Conservation (phyloP, 306 rosid genomes). For the Mimosa bimucronata region DNA sequence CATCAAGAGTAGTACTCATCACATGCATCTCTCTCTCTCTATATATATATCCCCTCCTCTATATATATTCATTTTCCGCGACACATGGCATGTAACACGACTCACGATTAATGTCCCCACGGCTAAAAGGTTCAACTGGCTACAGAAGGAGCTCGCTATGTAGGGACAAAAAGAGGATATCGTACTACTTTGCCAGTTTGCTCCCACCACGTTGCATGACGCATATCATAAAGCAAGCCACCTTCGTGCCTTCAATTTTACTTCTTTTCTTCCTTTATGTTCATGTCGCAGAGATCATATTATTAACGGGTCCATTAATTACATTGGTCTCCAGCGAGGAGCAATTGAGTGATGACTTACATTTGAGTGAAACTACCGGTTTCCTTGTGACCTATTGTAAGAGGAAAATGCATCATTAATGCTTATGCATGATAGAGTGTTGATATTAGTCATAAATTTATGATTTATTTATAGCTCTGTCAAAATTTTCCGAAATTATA, state of each 20-base stretch:
- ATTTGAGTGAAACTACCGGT: neutral
- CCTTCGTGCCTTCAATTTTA: conserved; percentile 15
- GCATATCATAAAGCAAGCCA: conserved; percentile 42
- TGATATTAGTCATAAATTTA: no score
- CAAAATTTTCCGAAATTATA: no score
- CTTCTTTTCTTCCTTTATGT: neutral
- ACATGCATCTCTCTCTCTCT: neutral
- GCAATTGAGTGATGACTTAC: conserved; percentile 16
- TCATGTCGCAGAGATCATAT: neutral
- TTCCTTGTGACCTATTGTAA: neutral
- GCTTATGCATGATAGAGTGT: no score
- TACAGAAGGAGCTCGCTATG: neutral
- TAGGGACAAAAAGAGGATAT: conserved; percentile 3
- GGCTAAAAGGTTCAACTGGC: neutral
- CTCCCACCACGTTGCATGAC: neutral
- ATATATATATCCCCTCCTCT: neutral
- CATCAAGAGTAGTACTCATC: neutral
- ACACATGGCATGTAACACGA: neutral
- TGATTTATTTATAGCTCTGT: no score
- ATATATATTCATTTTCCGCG: neutral
- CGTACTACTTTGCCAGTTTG: conserved; percentile 9
- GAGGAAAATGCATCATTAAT: neutral
- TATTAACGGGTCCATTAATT: neutral
- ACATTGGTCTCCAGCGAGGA: conserved; percentile 51
- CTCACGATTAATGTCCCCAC: conserved; percentile 1